Conservation (phyloP, 441 rosid genomes). For the Rhodomyrtus psidioides region DNA sequence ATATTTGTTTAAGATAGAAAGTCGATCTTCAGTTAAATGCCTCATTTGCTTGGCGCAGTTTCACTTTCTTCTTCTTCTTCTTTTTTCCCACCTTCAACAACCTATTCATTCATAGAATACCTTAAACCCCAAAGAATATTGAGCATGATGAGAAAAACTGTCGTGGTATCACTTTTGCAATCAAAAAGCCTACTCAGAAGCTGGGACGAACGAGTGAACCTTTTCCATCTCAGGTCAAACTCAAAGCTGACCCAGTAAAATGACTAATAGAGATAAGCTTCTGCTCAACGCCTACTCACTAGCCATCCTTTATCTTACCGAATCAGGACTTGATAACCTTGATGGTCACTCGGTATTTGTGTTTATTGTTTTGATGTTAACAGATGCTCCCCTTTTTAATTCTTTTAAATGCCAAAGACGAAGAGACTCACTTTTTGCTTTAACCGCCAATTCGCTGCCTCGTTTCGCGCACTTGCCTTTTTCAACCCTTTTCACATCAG, state of each 20-base stretch:
- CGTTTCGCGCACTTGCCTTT: too few species aligned
- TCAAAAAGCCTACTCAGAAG: neutral
- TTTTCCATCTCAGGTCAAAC: neutral
- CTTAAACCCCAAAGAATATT: neutral
- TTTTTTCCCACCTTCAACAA: neutral
- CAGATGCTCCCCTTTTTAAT: too few species aligned
- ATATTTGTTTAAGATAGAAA: neutral
- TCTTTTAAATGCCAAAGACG: too few species aligned
- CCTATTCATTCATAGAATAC: neutral
- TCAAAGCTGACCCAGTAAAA: neutral
- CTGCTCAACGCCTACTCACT: too few species aligned
- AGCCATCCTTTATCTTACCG: too few species aligned
- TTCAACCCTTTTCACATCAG: too few species aligned
- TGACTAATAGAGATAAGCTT: neutral
- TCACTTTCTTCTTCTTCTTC: too few species aligned
- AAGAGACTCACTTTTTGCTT: too few species aligned
- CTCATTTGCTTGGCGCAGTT: neutral
- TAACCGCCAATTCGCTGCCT: too few species aligned
- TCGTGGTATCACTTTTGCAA: neutral
- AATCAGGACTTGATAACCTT: too few species aligned
- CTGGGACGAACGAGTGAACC: neutral
- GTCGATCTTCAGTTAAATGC: neutral
- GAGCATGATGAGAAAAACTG: neutral
- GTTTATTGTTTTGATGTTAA: too few species aligned
- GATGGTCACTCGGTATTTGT: too few species aligned